Base-by-base conservation (phyloP, 139 green algal genomes). In the Chlorella sp. region DNA sequence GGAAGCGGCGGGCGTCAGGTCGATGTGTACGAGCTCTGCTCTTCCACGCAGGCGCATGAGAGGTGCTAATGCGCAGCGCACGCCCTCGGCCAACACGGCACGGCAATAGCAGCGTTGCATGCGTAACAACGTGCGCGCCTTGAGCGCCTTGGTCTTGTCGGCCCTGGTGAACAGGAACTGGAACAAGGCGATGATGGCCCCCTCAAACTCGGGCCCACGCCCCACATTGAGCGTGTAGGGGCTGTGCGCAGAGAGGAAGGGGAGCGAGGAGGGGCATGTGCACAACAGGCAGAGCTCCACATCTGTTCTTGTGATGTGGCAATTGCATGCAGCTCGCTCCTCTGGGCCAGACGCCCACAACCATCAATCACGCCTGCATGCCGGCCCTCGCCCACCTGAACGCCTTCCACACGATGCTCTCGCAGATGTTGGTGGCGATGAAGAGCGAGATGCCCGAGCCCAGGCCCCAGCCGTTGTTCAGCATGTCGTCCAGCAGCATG, bases 361-460 rank as follows among this genome's bases (percentile, higher is more conserved):
- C 38, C 8, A 41, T 43, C 5, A 23, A 8, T 6, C 19, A 42
- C n/a, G 25, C 8, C 53, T 61, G 7, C 11, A 40, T 8, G 29
- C 23, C 11, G 58, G 12, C 64, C 2, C 42, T n/a, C 19, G 25
- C 67, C 35, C 67, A 75, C 68, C 68, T 74, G 91, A 99, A 99
- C 12, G 96, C 94, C 89, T 99, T 99, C 96, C 96, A 99, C 87
- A 99, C 96, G 85, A 99, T 99, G 74, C 75, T 93, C 84, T 99
- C 96, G 87, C 96, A 99, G 81, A 99, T 98, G 91, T 99, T 99
- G 74, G 96, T 99, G 76, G 96, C 96, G 73, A 99, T 99, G 91
- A 99, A 99, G 46, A 99, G 93, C 27, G 94, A 98, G 77, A 99
- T 99, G 64, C 94, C 96, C 27, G 91, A 98, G 40, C 96, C 96